These are phyloP conservation scores for Neoscytalidium dimidiatum DNA, from an alignment of 2,329 filamentous ascomycete genomes.

Conservation along the genomic window DNA sequence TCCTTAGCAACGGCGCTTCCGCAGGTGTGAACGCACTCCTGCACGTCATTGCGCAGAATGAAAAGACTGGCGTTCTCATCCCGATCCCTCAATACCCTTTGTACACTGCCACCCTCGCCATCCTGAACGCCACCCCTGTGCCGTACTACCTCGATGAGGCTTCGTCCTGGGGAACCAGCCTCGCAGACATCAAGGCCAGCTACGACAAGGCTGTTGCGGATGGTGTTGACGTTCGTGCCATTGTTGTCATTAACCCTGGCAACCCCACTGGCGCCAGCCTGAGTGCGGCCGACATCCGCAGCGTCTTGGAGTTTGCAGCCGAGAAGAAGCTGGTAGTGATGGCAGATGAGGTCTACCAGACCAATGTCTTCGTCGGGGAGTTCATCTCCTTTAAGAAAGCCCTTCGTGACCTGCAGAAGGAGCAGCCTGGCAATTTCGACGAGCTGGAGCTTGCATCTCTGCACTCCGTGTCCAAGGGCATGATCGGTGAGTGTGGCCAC, in stretches of 20 bases:
- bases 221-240: constrained; percentile 84
- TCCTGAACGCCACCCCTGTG: constrained; percentile 83
- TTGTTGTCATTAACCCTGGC: constrained; percentile 97
- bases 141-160: constrained; percentile 93
- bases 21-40: constrained; percentile 93
- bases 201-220: constrained; percentile 73
- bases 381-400: constrained; percentile 96
- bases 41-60: constrained; percentile 78
- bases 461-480: constrained; percentile 94
- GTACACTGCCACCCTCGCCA: constrained; percentile 87
- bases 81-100: constrained; percentile 98
- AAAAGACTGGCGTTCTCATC: constrained; percentile 80
- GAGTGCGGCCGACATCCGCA: constrained; percentile 73
- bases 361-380: constrained; percentile 92
- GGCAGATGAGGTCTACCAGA: constrained; percentile 98
- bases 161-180: constrained; percentile 83
- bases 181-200: constrained; percentile 72
- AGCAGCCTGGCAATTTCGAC: constrained; percentile 71
- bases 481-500: constrained; percentile 98
- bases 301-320: constrained; percentile 83
- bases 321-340: constrained; percentile 85
- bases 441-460: constrained; percentile 85
- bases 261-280: constrained; percentile 94
- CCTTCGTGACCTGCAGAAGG: constrained; percentile 76
- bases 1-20: constrained; percentile 88